These are phyloP conservation scores for Aegilops sharonensis DNA, from an alignment of 176 grass and related monocot genomes.

Conservation along the genomic window DNA sequence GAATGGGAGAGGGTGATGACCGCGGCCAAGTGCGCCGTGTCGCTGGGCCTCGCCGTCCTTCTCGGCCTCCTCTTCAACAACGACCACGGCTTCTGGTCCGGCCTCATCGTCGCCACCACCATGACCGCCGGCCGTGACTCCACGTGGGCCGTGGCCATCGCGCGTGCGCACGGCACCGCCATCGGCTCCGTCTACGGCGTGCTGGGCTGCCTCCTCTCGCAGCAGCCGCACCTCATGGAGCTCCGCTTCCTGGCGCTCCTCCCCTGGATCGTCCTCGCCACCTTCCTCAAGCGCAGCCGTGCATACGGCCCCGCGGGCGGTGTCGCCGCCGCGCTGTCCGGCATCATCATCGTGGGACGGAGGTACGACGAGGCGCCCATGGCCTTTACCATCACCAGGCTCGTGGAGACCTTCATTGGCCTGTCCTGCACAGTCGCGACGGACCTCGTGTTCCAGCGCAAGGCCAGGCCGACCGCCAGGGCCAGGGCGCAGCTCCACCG, in stretches of 20 bases:
- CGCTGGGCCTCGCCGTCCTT: conserved; percentile 63
- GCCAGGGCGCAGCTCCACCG: conserved; percentile 45
- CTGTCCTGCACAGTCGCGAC: conserved; percentile 43
- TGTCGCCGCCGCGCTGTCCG: conserved; percentile 48
- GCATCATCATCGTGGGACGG: conserved; percentile 62
- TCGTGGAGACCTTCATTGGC: conserved; percentile 83
- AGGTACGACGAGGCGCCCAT: conserved; percentile 61
- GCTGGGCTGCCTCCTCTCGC: conserved; percentile 52
- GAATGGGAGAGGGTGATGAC: conserved; percentile 12
- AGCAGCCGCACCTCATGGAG: conserved; percentile 66
- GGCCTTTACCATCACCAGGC: conserved; percentile 49
- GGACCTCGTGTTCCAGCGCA: conserved; percentile 64
- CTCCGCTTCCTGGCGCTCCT: conserved; percentile 71
- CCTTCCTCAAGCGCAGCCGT: conserved; percentile 61
- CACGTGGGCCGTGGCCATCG: conserved; percentile 50
- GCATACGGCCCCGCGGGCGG: conserved; percentile 57
- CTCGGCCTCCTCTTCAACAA: conserved; percentile 70
- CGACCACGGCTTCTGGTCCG: conserved; percentile 79
- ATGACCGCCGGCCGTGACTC: conserved; percentile 50
- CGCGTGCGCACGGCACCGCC: conserved; percentile 63
- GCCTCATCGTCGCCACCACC: conserved; percentile 78
- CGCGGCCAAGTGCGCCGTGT: conserved; percentile 59
- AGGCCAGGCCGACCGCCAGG: conserved; percentile 49
- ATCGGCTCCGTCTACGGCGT: conserved; percentile 72
- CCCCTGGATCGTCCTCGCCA: conserved; percentile 63